Conservation (phyloP, 352 stramenopile genomes). For the Halophytophthora batemanensis region DNA sequence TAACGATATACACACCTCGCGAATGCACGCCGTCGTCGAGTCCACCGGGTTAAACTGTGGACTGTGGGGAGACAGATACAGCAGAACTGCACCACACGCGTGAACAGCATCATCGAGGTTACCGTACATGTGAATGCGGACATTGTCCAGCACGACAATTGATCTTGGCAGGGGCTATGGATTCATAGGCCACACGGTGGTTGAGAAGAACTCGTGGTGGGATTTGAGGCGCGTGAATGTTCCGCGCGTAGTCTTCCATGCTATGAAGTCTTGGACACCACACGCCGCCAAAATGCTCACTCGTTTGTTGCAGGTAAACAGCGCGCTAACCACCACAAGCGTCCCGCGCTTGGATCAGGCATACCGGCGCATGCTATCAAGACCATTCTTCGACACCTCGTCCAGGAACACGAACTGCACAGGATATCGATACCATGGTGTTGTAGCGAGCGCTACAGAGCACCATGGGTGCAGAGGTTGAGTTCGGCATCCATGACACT, state of each 20-base stretch:
- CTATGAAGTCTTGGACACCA: constrained; percentile 5
- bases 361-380: constrained; percentile 9
- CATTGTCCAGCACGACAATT: constrained; percentile 25
- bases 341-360: neutral
- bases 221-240: constrained; percentile 10
- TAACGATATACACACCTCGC: no score
- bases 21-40: constrained; percentile 12
- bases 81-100: constrained; percentile 4
- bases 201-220: constrained; percentile 4
- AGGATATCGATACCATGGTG: constrained; percentile 15
- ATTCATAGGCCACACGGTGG: constrained; percentile 4
- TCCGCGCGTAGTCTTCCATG: constrained; percentile 3
- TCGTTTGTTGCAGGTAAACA: constrained; percentile 2
- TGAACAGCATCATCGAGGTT: constrained; percentile 17
- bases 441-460: no score
- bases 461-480: no score
- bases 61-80: constrained; percentile 21
- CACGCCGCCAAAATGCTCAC: constrained; percentile 9
- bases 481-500: no score
- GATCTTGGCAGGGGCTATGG: constrained; percentile 17
- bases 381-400: constrained; percentile 17
- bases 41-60: constrained; percentile 26
- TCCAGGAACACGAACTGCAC: constrained; percentile 17
- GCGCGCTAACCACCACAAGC: constrained; percentile 1
- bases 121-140: constrained; percentile 19